These are phyloP conservation scores for Hirsutella rhossiliensis DNA, from an alignment of 2,329 filamentous ascomycete genomes.

Conservation along the genomic window DNA sequence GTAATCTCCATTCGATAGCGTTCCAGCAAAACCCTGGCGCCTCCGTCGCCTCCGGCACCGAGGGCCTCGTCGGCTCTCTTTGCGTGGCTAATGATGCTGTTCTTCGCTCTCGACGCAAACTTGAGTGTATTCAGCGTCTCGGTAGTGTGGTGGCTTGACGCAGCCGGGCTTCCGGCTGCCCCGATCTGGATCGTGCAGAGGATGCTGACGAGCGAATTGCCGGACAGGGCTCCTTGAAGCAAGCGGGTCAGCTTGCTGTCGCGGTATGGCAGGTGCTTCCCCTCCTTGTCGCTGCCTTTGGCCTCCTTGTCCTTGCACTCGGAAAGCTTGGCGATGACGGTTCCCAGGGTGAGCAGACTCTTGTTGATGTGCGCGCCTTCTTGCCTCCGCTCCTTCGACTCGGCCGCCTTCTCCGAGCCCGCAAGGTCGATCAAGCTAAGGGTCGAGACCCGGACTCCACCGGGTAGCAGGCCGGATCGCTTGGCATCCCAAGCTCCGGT, in stretches of 20 bases:
- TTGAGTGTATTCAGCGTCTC: conserved; percentile 96
- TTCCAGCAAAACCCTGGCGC: conserved; percentile 77
- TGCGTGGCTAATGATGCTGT: conserved; percentile 93
- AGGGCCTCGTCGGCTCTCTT: conserved; percentile 89
- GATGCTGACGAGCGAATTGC: conserved; percentile 91
- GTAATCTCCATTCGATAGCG: conserved; percentile 89
- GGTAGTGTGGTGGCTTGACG: conserved; percentile 61
- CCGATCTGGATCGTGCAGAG: conserved; percentile 92
- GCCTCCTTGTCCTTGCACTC: conserved; percentile 74
- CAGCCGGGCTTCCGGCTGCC: conserved; percentile 57
- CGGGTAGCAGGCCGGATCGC: conserved; percentile 60
- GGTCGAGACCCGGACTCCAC: conserved; percentile 89
- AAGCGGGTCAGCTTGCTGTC: conserved; percentile 95
- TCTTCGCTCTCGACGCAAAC: conserved; percentile 92
- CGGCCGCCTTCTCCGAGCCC: conserved; percentile 90
- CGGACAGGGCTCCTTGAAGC: conserved; percentile 83
- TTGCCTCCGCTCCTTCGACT: conserved; percentile 83
- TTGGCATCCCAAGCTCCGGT: conserved; percentile 33
- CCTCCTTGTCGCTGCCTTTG: conserved; percentile 64
- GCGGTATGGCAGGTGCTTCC: conserved; percentile 87
- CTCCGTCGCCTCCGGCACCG: conserved; percentile 68
- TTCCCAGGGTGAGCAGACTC: conserved; percentile 86
- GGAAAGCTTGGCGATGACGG: conserved; percentile 87
- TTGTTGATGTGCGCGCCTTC: conserved; percentile 99
- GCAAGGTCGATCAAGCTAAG: conserved; percentile 92